A percentile compares a stretch with the other conserved stretches of the same genome.
Conservation (phyloP, 805 yeast species). For the Scheffersomyces lignosus region DNA sequence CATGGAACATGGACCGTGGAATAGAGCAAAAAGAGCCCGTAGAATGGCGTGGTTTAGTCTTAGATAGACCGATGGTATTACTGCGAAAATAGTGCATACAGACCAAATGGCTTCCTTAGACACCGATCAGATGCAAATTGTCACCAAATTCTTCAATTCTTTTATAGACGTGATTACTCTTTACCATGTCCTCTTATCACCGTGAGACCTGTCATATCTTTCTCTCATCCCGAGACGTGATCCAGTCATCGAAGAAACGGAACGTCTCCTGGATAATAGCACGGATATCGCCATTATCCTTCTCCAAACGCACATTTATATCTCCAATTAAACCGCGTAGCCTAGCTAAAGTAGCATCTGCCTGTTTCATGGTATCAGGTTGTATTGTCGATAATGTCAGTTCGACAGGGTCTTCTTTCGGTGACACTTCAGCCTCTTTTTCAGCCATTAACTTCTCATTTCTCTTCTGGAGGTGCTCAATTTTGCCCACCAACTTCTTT, state of each 20-base stretch:
- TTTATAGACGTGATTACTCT: too few relatives aligned
- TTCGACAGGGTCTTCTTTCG: not conserved
- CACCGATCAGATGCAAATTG: too few relatives aligned
- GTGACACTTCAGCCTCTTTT: not conserved
- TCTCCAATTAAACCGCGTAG: conserved; percentile 37
- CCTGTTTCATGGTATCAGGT: not conserved
- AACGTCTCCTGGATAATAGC: conserved; percentile 20
- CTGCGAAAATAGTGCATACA: too few relatives aligned
- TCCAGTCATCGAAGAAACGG: conserved; percentile 28
- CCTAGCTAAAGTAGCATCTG: conserved; percentile 4
- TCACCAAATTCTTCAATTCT: too few relatives aligned
- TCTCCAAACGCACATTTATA: conserved; percentile 27
- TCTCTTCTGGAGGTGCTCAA: conserved; percentile 5
- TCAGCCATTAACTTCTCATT: conserved; percentile 2
- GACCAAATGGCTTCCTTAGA: too few relatives aligned
- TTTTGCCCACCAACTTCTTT: conserved; percentile 19
- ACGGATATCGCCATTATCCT: conserved; percentile 30
- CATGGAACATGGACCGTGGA: too few relatives aligned
- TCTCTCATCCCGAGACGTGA: conserved; percentile 7
- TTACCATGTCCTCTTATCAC: too few relatives aligned
- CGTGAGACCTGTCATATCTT: too few relatives aligned
- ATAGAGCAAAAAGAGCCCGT: too few relatives aligned
- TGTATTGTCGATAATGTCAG: too few relatives aligned
- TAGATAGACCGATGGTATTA: too few relatives aligned
- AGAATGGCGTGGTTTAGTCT: too few relatives aligned